Conservation (phyloP, 2,329 filamentous ascomycete genomes). For the Stachybotrys chartarum region DNA sequence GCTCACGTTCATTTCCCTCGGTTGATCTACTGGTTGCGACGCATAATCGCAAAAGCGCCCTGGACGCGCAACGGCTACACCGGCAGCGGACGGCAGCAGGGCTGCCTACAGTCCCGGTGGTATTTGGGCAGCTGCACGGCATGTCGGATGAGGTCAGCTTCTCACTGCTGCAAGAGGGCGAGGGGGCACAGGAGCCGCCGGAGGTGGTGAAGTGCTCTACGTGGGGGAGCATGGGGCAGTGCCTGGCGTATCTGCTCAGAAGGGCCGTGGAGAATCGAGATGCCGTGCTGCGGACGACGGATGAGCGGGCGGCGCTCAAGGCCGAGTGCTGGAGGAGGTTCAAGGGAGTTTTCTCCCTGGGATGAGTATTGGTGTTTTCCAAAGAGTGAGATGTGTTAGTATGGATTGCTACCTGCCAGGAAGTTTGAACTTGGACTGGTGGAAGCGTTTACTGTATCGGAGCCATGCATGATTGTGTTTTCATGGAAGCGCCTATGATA, state of each 20-base stretch:
- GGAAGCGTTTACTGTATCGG: too few species aligned
- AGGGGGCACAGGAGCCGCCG: conserved; percentile 4
- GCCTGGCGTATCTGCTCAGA: conserved; percentile 16
- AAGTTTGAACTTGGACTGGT: too few species aligned
- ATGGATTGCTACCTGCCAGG: too few species aligned
- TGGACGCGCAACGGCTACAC: conserved; percentile 34
- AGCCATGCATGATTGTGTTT: too few species aligned
- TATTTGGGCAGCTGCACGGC: conserved; percentile 44
- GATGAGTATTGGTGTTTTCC: background rate
- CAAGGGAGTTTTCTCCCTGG: background rate
- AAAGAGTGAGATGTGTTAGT: too few species aligned
- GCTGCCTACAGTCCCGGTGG: conserved; percentile 22
- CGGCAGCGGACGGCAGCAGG: conserved; percentile 24
- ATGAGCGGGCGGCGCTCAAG: conserved; percentile 8
- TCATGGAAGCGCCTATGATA: too few species aligned
- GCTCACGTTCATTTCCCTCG: conserved; percentile 26
- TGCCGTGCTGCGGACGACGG: conserved; percentile 13
- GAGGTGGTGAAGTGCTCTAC: conserved; percentile 16
- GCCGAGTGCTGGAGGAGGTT: conserved; percentile 16
- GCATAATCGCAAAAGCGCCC: conserved; percentile 35
- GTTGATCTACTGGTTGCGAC: conserved; percentile 42
- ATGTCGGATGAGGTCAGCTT: conserved; percentile 50
- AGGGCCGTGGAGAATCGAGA: conserved; percentile 19
- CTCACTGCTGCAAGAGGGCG: conserved; percentile 29
- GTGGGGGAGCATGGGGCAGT: conserved; percentile 19